Evolutionary conservation across 345 rosid genomes (phyloP), one percentile per base, ranked within the genome.

Genomic region (Aurinia saxatilis): DNA sequence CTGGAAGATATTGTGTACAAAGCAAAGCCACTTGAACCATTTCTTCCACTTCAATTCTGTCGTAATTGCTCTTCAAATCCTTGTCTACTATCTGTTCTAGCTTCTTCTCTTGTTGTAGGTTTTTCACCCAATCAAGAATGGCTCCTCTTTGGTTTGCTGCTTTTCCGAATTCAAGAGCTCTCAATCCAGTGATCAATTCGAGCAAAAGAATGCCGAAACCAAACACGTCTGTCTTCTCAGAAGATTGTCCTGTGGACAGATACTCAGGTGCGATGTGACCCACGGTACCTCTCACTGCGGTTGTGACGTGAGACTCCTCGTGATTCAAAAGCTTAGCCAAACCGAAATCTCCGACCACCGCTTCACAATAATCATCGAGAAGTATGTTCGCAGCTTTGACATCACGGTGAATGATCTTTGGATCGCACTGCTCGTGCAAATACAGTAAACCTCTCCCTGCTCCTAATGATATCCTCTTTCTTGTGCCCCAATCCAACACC

Each of bases 201-300:
- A 95, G 89, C 6, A 88, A 70, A 65, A 95, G 96, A 50, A 88
- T 88, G 8, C 99, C 99, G 19, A 90, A 90, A 39, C 97, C 89
- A 10, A 90, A 93, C 64, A 95, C 95, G 69, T 95, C 95, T 8
- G 99, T 95, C 80, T 95, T 95, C 78, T 88, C 97, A 0, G 96
- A 90, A 50, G 99, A 90, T 58, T 95, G 99, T 18, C 95, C 95
- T 0, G 97, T 90, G 12, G 95, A 95, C 31, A 95, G 83, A 69
- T 95, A 95, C 68, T 95, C 97, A 0, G 96, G 95, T 11, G 97
- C 96, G 15, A 95, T 95, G 65, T 95, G 99, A 21, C 99, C 97
- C 1, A 87, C 97, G 5, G 96, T 90, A 31, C 96, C 99, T 48
- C 96, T 86, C 66, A 95, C 96, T 4, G 99, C 92, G 0, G 96